Evolutionary conservation across 768 basidiomycete genomes (phyloP).

Genomic region (Holtermannia corniformis): DNA sequence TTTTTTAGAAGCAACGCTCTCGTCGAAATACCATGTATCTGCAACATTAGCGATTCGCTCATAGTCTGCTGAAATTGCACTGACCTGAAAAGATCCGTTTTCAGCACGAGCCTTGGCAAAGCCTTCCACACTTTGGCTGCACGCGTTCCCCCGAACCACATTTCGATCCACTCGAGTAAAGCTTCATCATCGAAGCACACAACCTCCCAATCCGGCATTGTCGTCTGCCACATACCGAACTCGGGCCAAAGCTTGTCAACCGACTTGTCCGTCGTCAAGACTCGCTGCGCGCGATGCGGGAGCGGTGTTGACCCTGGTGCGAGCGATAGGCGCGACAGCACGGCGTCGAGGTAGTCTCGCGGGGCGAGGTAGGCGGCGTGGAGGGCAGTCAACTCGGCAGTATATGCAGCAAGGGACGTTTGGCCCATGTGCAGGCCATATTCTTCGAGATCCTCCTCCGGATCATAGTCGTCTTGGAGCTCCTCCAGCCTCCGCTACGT

Average conservation of each 20-base stretch:
- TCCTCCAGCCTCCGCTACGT: no score
- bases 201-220: slow-evolving; percentile 27
- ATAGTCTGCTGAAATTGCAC: no score
- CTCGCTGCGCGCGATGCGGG: slow-evolving; percentile 15
- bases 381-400: slow-evolving; percentile 15
- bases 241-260: slow-evolving; percentile 16
- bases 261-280: slow-evolving; percentile 28
- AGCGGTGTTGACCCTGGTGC: slow-evolving; percentile 18
- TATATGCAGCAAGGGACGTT: slow-evolving; percentile 17
- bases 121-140: slow-evolving; percentile 21
- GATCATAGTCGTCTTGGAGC: slow-evolving; percentile 8
- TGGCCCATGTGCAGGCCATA: slow-evolving; percentile 16
- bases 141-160: slow-evolving; percentile 19
- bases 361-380: slow-evolving; percentile 16
- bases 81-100: slow-evolving; percentile 28
- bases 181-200: slow-evolving; percentile 23
- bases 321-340: slow-evolving; percentile 23
- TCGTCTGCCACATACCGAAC: slow-evolving; percentile 23
- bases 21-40: slow-evolving; percentile 19
- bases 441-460: slow-evolving; percentile 13
- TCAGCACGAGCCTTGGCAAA: slow-evolving; percentile 25
- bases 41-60: not conserved
- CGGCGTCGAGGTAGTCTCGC: slow-evolving; percentile 12
- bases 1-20: not conserved
- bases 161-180: slow-evolving; percentile 21